phyloP scores from a whole-genome alignment of 371 early-diverging fungal genomes.

The Mucor sp. region DNA sequence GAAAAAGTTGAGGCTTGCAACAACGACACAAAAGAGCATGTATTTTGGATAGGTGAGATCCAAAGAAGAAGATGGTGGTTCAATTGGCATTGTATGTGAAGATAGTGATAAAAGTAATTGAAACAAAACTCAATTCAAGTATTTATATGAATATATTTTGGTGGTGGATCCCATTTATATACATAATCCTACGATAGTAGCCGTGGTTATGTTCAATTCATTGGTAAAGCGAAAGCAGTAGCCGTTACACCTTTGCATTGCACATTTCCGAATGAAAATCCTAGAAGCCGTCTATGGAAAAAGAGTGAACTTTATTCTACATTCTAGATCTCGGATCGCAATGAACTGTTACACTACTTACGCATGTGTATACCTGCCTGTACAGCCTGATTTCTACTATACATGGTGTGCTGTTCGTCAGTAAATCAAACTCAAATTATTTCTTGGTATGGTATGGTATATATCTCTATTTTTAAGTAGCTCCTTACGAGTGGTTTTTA shows the following conservation, averaged over 20 bases:
- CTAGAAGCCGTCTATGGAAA: background rate
- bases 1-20: constrained; percentile 37
- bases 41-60: constrained; percentile 30
- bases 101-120: background rate
- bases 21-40: constrained; percentile 41
- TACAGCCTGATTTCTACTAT: background rate
- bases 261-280: background rate
- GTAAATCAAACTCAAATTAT: background rate
- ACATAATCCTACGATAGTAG: background rate
- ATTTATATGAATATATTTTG: background rate
- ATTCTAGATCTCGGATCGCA: background rate
- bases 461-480: background rate
- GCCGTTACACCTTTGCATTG: background rate
- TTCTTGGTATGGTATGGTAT: background rate
- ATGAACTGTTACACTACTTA: background rate
- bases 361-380: background rate
- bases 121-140: background rate
- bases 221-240: background rate
- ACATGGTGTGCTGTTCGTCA: background rate
- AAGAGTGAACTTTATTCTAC: background rate
- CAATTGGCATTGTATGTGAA: background rate
- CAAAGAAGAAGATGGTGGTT: constrained; percentile 15
- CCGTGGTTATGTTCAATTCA: background rate
- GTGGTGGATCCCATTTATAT: background rate
- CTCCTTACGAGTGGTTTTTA: background rate